Conservation (phyloP, 73 alveolate species). For the Breviolum minutum region DNA sequence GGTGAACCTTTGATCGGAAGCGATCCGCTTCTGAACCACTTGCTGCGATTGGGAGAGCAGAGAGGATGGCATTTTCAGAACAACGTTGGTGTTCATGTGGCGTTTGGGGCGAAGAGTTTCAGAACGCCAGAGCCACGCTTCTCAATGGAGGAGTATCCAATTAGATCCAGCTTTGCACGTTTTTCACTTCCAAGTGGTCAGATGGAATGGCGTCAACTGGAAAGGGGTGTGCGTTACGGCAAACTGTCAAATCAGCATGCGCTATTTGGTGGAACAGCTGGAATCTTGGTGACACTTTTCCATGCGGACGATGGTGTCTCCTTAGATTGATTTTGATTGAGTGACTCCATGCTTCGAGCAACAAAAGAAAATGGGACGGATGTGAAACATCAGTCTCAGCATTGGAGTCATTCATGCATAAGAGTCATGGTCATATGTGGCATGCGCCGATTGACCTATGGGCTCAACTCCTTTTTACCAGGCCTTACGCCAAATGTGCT, state of each 20-base stretch:
- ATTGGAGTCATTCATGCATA: not conserved
- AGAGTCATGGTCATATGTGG: not conserved
- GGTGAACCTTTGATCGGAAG: not conserved
- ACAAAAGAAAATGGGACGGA: not conserved
- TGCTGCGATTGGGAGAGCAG: not conserved
- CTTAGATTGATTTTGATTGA: too few species aligned
- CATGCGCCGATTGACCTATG: not conserved
- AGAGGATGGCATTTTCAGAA: constrained; percentile 35
- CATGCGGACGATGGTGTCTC: not conserved
- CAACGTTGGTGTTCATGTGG: constrained; percentile 24
- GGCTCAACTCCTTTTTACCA: not conserved
- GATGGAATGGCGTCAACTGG: constrained; percentile 29
- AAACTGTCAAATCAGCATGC: constrained; percentile 22
- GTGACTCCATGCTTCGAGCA: not conserved
- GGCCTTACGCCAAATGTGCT: constrained; percentile 10
- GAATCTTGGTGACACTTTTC: not conserved
- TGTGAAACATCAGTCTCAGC: not conserved
- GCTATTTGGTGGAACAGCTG: not conserved
- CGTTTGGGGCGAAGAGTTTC: not conserved
- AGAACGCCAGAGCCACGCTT: constrained; percentile 60
- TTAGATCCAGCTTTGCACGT: not conserved
- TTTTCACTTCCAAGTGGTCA: not conserved
- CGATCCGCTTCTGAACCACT: not conserved
- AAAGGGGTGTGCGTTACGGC: not conserved
- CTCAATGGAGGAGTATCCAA: not conserved